These are phyloP conservation scores for Phytophthora fragariae DNA, from an alignment of 352 stramenopile species.

Conservation along the genomic window DNA sequence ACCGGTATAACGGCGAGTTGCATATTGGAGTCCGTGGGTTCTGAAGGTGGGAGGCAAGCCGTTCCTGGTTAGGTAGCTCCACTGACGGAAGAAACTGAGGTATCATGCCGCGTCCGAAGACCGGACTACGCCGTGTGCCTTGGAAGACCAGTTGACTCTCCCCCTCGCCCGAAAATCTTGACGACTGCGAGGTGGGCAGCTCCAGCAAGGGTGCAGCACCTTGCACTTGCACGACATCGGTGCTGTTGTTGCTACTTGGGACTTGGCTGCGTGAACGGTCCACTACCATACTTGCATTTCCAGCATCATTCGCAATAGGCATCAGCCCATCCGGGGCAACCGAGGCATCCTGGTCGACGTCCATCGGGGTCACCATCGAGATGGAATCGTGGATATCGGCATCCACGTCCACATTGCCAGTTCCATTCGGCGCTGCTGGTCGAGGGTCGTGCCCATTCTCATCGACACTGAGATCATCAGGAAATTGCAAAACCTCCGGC, in stretches of 20 bases:
- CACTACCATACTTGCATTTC: not conserved
- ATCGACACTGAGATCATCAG: not conserved
- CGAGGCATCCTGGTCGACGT: not conserved
- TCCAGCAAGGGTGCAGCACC: not conserved
- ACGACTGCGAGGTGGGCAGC: not conserved
- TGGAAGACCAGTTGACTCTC: not conserved
- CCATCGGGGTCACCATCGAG: not conserved
- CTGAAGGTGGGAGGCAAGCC: not conserved
- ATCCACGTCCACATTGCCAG: not conserved
- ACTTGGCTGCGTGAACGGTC: not conserved
- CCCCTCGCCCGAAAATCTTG: not conserved
- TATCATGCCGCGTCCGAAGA: not conserved
- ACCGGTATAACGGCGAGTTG: not conserved
- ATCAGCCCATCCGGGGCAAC: not conserved
- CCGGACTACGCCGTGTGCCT: not conserved
- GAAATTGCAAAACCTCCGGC: not conserved
- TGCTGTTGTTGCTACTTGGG: not conserved
- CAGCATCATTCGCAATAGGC: not conserved
- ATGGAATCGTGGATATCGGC: not conserved
- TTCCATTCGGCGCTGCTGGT: not conserved
- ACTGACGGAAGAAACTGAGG: conserved; percentile 3
- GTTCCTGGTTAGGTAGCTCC: not conserved
- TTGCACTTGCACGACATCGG: not conserved
- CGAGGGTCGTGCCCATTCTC: not conserved
- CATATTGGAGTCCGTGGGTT: not conserved